Base-by-base conservation (phyloP, 805 yeast genomes). In the Sugiyamaella lignohabitans region DNA sequence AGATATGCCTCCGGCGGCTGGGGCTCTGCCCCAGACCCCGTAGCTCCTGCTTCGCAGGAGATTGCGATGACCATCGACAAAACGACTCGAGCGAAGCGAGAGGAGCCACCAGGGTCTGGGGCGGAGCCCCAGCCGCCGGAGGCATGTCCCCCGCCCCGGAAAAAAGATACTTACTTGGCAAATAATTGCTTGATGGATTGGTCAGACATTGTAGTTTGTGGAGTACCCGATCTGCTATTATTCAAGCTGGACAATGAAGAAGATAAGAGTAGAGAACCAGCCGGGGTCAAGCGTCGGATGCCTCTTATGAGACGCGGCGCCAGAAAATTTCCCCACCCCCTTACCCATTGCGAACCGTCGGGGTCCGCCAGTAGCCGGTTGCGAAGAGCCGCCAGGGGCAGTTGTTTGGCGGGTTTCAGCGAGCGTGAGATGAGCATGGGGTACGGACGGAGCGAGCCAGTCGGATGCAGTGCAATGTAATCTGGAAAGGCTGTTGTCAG, bases 121-220 rank as follows among this genome's bases (percentile, higher is more conserved):
- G n/a, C n/a, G n/a, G n/a, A n/a, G n/a, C n/a, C n/a, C n/a, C n/a
- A n/a, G n/a, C 32, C 32, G 32, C 14, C 32, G 32, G 32, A 27
- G 32, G 8, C 32, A 8, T 8, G 14, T 27, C 8, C 8, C 32
- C 32, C 8, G 32, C 32, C 11, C 8, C 8, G 14, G 11, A 27
- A 27, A 27, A 27, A 14, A 27, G 11, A 27, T 4, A 37, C 50
- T 21, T 44, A 50, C 54, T 51, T 51, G 21, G 53, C 19, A 24
- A 51, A 51, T 24, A 51, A 39, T 27, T 38, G 39, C 34, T 48
- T 23, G 21, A 51, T 23, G 16, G 45, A 38, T 43, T 46, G 50
- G 18, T 51, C 48, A 17, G 54, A 49, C 54, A 51, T 51, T 38
- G 2, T 50, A 5, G n/a, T n/a, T n/a, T n/a, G n/a, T n/a, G 47